Conservation (phyloP, 768 basidiomycete species). For the Suillus sp. region DNA sequence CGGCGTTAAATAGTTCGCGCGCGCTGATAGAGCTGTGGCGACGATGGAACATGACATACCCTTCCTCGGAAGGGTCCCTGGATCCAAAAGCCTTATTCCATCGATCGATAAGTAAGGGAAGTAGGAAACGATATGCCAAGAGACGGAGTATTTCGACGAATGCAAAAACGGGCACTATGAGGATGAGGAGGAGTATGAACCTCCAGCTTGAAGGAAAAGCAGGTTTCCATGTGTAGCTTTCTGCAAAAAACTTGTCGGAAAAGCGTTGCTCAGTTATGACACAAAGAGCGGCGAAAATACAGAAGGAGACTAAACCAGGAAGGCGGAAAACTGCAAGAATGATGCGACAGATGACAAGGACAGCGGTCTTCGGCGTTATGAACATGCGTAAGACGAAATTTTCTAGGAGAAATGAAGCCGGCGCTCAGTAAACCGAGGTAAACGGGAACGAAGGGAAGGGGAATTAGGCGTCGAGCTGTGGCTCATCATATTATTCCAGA, state of each 20-base stretch:
- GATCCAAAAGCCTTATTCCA: constrained; percentile 1
- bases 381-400: neutral
- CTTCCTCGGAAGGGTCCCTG: neutral
- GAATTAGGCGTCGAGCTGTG: neutral
- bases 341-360: neutral
- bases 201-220: constrained; percentile 15
- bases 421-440: neutral
- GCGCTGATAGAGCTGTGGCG: neutral
- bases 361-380: neutral
- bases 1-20: neutral
- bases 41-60: constrained; percentile 9
- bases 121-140: neutral
- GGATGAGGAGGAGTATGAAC: constrained; percentile 4
- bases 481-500: neutral
- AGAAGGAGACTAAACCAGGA: constrained; percentile 12
- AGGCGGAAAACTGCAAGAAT: neutral
- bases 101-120: neutral
- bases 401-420: neutral
- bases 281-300: constrained; percentile 3
- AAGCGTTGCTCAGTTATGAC: neutral
- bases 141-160: constrained; percentile 11
- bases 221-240: constrained; percentile 5
- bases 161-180: constrained; percentile 9
- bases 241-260: constrained; percentile 5
- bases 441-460: neutral